These are phyloP conservation scores for Fraxinus nigra DNA, from an alignment of 305 asterid species.

Conservation along the genomic window DNA sequence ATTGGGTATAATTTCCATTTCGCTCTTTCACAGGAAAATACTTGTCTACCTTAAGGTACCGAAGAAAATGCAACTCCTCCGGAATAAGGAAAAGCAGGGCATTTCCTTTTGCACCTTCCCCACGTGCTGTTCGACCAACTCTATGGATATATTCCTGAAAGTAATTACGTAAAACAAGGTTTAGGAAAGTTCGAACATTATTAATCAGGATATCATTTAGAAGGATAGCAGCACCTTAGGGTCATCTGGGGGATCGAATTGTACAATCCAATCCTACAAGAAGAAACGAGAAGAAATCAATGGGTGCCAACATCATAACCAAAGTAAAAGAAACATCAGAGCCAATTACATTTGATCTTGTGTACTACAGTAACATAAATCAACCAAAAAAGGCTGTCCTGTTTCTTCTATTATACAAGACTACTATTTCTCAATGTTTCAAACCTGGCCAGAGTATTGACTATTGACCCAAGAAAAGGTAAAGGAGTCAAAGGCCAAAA, in stretches of 20 bases:
- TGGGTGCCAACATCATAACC: neutral
- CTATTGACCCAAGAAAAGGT: neutral
- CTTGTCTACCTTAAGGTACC: slow-evolving; percentile 64
- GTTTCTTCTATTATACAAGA: neutral
- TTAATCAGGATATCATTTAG: neutral
- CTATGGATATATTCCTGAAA: slow-evolving; percentile 86
- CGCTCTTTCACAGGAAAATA: slow-evolving; percentile 6
- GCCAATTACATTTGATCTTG: neutral
- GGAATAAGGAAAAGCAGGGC: slow-evolving; percentile 89
- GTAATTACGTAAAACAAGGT: slow-evolving; percentile 17
- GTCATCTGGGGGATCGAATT: slow-evolving; percentile 93
- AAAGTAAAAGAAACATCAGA: neutral
- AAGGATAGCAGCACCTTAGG: slow-evolving; percentile 66
- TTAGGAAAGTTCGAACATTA: slow-evolving; percentile 6
- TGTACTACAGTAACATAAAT: neutral
- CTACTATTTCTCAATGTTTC: neutral
- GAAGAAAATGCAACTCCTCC: slow-evolving; percentile 74
- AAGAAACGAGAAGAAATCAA: slow-evolving; percentile 14
- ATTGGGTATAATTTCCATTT: too few relatives aligned
- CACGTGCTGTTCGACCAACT: slow-evolving; percentile 97
- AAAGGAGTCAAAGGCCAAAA: neutral
- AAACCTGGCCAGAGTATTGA: neutral
- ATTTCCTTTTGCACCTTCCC: slow-evolving; percentile 92
- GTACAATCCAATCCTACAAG: slow-evolving; percentile 94
- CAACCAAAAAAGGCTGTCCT: neutral